Percentiles rank a stretch among this genome's conserved stretches.
Evolutionary conservation across 2,329 filamentous ascomycete species (phyloP).

Genomic region (Zymoseptoria ardabiliae): DNA sequence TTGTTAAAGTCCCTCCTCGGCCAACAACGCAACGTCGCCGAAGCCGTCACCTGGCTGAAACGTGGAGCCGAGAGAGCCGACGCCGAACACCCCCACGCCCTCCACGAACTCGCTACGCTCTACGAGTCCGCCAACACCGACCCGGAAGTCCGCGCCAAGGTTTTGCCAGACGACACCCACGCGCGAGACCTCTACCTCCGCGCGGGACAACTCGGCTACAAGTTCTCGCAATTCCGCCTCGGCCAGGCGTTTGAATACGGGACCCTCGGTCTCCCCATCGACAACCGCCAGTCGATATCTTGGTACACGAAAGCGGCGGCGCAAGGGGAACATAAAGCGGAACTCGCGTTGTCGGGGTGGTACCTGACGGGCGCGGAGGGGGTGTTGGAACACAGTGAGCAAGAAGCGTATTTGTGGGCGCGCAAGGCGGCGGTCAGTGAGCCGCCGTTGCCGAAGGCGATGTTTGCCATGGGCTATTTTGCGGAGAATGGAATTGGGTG

Average conservation of each 20-base stretch:
- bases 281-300: conserved; percentile 74
- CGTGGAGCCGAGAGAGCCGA: conserved; percentile 84
- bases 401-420: conserved; percentile 95
- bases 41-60: conserved; percentile 88
- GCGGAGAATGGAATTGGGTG: conserved; percentile 91
- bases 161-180: conserved; percentile 75
- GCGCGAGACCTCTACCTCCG: conserved; percentile 75
- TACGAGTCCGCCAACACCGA: conserved; percentile 56
- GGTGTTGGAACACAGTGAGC: conserved; percentile 84
- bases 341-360: conserved; percentile 50
- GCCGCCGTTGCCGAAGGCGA: conserved; percentile 69
- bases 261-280: conserved; percentile 70
- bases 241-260: conserved; percentile 89
- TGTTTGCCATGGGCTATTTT: conserved; percentile 98
- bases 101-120: conserved; percentile 72
- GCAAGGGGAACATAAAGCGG: conserved; percentile 89
- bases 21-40: conserved; percentile 70
- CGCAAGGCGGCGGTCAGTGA: conserved; percentile 80
- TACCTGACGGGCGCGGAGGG: conserved; percentile 87
- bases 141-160: conserved; percentile 53
- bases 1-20: conserved; percentile 88
- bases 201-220: conserved; percentile 84
- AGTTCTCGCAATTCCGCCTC: conserved; percentile 85
- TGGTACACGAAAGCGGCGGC: conserved; percentile 91
- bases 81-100: conserved; percentile 82